Evolutionary conservation across 2,329 filamentous ascomycete species (phyloP).

Genomic region (Cercospora sp.): DNA sequence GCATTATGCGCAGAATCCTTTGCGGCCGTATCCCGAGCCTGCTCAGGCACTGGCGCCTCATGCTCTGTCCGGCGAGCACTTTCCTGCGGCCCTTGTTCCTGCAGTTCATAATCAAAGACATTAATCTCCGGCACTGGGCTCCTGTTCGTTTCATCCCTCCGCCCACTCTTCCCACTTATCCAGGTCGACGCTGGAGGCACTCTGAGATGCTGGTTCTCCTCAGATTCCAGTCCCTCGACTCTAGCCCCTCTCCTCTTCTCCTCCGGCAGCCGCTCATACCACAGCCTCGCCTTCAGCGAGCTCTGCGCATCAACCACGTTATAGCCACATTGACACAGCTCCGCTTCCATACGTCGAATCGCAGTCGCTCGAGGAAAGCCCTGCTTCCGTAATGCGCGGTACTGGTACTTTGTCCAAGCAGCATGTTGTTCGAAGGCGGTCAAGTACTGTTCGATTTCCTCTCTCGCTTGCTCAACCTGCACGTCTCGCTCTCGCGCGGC

Average conservation of each 20-base stretch:
- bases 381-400: background rate
- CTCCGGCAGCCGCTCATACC: background rate
- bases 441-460: slow-evolving; percentile 1
- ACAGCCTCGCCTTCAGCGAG: background rate
- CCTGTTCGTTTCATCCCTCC: background rate
- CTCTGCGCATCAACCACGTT: slow-evolving; percentile 8
- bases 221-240: background rate
- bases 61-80: background rate
- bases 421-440: background rate
- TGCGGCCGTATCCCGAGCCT: background rate
- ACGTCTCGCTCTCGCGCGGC: background rate
- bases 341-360: slow-evolving; percentile 1
- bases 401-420: slow-evolving; percentile 1
- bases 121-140: background rate
- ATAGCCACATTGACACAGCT: slow-evolving; percentile 4
- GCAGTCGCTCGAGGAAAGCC: slow-evolving; percentile 4
- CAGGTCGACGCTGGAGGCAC: background rate
- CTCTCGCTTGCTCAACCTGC: background rate
- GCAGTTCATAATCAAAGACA: background rate
- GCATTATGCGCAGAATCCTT: background rate
- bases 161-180: background rate
- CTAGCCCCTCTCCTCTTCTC: background rate
- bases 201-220: background rate
- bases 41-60: too few species aligned
- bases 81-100: background rate